Percentiles rank a stretch among this genome's conserved stretches.
Evolutionary conservation across 1,284 basidiomycete genomes (phyloP).

Genomic region (Thelephora terrestris): DNA sequence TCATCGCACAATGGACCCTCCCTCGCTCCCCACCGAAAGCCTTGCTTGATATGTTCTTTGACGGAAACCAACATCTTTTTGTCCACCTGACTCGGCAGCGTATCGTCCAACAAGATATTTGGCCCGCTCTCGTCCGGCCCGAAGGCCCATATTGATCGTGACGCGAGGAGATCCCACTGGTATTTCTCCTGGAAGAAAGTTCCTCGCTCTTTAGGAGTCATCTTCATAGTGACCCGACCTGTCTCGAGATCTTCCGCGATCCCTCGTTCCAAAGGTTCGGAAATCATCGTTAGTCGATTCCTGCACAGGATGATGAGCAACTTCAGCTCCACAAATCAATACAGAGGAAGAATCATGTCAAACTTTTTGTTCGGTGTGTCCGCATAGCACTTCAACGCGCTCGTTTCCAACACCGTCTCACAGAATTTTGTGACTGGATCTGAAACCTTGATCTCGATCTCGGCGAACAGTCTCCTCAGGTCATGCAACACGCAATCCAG

Average conservation of each 20-base stretch:
- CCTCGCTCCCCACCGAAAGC: conserved; percentile 98
- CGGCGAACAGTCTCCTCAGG: conserved; percentile 83
- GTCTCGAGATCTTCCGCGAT: conserved; percentile 92
- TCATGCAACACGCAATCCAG: conserved; percentile 98
- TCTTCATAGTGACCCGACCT: conserved; percentile 85
- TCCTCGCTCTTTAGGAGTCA: conserved; percentile 89
- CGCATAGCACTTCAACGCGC: conserved; percentile 96
- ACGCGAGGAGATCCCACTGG: conserved; percentile 96
- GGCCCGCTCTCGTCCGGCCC: conserved; percentile 93
- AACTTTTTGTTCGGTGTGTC: conserved; percentile 99
- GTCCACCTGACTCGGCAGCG: conserved; percentile 90
- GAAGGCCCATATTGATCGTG: conserved; percentile 99
- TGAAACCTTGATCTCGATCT: conserved; percentile 99
- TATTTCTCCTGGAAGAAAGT: conserved; percentile 94
- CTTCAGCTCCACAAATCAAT: not conserved
- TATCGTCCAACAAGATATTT: conserved; percentile 93
- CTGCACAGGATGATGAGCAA: conserved; percentile 30
- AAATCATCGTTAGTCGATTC: conserved; percentile 97
- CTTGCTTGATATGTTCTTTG: conserved; percentile 94
- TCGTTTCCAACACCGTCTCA: conserved; percentile 98
- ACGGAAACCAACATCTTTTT: conserved; percentile 86
- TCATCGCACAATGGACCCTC: conserved; percentile 98
- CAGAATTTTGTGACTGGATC: conserved; percentile 98
- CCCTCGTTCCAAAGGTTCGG: conserved; percentile 88
- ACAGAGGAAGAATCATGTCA: conserved; percentile 10